A percentile compares a stretch with the other conserved stretches of the same genome.
These are phyloP conservation scores for Camelina laxa DNA, from an alignment of 345 rosid species.

Conservation along the genomic window DNA sequence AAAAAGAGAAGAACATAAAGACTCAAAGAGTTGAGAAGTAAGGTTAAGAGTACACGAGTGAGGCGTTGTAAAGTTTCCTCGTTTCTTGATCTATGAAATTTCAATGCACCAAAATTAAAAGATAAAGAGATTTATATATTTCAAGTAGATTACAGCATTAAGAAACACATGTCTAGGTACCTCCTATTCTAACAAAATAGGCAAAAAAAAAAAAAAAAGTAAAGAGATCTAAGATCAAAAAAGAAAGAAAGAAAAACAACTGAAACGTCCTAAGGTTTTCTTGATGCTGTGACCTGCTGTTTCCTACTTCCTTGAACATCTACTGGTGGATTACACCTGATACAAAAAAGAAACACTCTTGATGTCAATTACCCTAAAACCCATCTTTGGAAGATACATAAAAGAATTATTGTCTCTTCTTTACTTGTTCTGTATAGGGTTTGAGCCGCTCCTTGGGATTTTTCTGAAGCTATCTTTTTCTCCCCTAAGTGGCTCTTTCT, in stretches of 20 bases:
- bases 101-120: background rate
- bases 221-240: conserved; percentile 17
- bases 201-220: background rate
- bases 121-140: conserved; percentile 23
- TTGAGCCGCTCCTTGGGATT: conserved; percentile 44
- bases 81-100: conserved; percentile 6
- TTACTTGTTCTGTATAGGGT: conserved; percentile 48
- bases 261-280: conserved; percentile 30
- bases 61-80: background rate
- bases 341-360: conserved; percentile 30
- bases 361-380: conserved; percentile 28
- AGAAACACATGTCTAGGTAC: conserved; percentile 15
- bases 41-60: conserved; percentile 2
- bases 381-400: background rate
- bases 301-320: conserved; percentile 40
- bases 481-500: conserved; percentile 27
- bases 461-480: conserved; percentile 36
- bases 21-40: background rate
- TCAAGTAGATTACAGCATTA: conserved; percentile 29
- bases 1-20: background rate
- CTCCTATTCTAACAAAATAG: conserved; percentile 22
- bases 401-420: conserved; percentile 25
- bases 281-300: conserved; percentile 33
- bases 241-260: background rate
- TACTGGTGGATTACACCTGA: conserved; percentile 38